Base-by-base conservation (phyloP, 352 stramenopile species). In the Pythium phragmiticola region DNA sequence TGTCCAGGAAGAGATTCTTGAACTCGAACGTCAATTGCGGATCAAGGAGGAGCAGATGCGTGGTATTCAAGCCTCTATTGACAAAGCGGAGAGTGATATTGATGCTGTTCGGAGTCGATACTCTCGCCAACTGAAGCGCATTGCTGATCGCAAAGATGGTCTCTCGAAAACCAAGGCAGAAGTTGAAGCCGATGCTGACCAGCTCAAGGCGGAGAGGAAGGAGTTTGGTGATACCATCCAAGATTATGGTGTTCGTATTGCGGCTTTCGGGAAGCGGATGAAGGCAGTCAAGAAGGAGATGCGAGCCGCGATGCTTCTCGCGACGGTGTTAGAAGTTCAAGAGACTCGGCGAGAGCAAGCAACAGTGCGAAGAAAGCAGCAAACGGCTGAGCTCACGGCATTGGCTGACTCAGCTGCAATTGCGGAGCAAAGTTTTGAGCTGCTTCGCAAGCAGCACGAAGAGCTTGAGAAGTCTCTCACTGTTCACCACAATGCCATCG, bases 401-500 rank as follows among this genome's bases (percentile, higher is more conserved):
- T 58, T 94, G 14, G 79, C 81, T 21, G 85, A 94, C 45, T 81
- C 82, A 3, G 70, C 77, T n/a, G 74, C 82, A 7, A 76, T 90
- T 42, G 82, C 86, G 3, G 80, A 95, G 47, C 84, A 95, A 62
- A 87, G 82, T 26, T 89, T 86, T 54, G 75, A 71, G 45, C 87
- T 92, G 75, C 60, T 92, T 26, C 75, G 66, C 26, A 88, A 89
- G 39, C 84, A 95, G 60, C 76, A 84, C 21, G 82, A 90, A 50
- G 86, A 92, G 30, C 72, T 90, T 4, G 77, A 90, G 57, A 90
- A 90, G 59, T 90, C 83, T 21, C 59, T 90, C 47, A 69, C 70
- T 16, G 78, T 90, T 46, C 82, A 92, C 55, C 77, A 75, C n/a
- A 93, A 91, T 63, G 80, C 85, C 13, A 92, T 93, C 53, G 84